Base-by-base conservation (phyloP, 2,329 filamentous ascomycete species). In the Stylonectria norvegica region DNA sequence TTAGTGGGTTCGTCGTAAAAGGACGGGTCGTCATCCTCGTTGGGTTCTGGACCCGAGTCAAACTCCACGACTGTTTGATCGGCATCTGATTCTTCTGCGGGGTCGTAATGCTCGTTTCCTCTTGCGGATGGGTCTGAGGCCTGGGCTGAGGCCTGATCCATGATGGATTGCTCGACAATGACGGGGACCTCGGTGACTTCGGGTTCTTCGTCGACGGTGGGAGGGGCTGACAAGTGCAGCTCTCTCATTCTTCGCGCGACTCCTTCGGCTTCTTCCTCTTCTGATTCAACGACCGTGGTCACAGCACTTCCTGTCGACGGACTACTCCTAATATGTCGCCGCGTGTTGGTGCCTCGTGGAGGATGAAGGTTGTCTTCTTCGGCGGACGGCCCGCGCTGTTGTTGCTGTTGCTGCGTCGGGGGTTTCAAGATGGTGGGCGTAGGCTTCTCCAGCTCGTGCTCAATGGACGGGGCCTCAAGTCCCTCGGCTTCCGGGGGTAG, bases 401-500 rank as follows among this genome's bases (percentile, higher is more conserved):
- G n/a, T n/a, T n/a, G n/a, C n/a, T n/a, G n/a, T n/a, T n/a, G n/a
- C 29, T 58, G 59, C 15, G 48, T 45, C 4, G 57, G 53, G 5
- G 65, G 59, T 45, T 69, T 69, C 14, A 67, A 42, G 20, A 69
- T 68, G 10, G 59, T 55, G 15, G 64, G 60, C 6, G 59, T 43
- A 4, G 58, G 58, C 41, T 59, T 62, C 44, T 57, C 59, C 18
- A 69, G 62, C 39, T 80, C 76, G 19, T 69, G 62, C 48, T 68
- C 64, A 5, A 60, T 31, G 14, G 59, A 43, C 2, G 59, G 60
- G 11, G 69, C 67, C 49, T 91, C 87, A 2, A 89, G 68, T 1
- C 90, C 91, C 64, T 97, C 91, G 4, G 93, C 91, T 64, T 97
- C 91, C 3, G 86, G 81, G 1, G 93, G 91, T 31, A 98, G 81